Base-by-base conservation (phyloP, 139 green algal species). In the Axilococcus clingmanii region DNA sequence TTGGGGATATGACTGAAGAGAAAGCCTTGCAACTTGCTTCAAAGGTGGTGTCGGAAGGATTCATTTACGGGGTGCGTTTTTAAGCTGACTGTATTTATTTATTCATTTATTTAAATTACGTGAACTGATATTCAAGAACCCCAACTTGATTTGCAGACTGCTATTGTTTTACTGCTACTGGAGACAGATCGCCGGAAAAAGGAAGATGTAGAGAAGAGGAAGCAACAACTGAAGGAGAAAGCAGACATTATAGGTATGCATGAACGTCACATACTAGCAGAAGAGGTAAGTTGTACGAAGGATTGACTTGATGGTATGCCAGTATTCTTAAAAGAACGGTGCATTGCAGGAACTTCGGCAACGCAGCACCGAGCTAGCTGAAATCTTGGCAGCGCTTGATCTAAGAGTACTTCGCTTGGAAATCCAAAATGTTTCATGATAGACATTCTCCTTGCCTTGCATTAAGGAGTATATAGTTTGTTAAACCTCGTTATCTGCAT, bases 1-100 rank as follows among this genome's bases (percentile, higher is more conserved):
- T 90, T 27, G 79, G 75, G 5, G 47, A 73, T 31, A 85, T 94
- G 76, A 83, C 74, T 8, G 85, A 94, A 47, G 84, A 94, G 47
- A 81, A 81, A 35, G 71, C 69, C 0, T 23, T 93, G 34, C 69
- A 88, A 51, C 52, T 91, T 48, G 82, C 84, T 2, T 78, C 67
- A 37, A 89, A 86, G 53, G 56, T 91, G 24, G 79, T 68, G 5
- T 75, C 59, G 19, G 83, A 93, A 57, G 72, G 75, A 27, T 90
- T 93, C 55, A 50, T 93, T 53, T 88, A 71, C 32, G 4, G 17
- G 55, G 55, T 65, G 46, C 44, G 60, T 27, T 38, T 38, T 38
- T 38, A 9, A 12, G 33, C 33, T 9, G 9, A 23, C 12, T 49
- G 9, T 49, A 23, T 35, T 32, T 32, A 23, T 49, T 49, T 49